phyloP scores from a whole-genome alignment of 2,329 filamentous ascomycete species.

The Penicillium sp. region DNA sequence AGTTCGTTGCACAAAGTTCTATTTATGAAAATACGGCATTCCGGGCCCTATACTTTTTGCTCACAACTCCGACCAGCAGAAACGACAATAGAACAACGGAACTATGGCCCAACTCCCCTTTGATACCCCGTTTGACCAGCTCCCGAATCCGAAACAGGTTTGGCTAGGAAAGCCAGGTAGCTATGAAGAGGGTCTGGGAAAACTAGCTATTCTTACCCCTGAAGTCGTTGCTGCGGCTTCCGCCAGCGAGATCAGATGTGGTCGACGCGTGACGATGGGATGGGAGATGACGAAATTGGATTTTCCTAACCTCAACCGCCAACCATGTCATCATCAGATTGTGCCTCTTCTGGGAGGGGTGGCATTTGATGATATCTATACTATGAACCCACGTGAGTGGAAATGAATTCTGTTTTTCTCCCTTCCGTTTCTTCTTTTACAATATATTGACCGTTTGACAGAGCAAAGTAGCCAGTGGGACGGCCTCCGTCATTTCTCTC shows the following conservation, averaged over 20 bases:
- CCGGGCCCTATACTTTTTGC: not conserved
- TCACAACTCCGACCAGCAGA: not conserved
- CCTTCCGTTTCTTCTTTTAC: not conserved
- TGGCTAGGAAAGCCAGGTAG: slow-evolving; percentile 50
- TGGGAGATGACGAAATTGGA: slow-evolving; percentile 60
- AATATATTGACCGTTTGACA: slow-evolving; percentile 12
- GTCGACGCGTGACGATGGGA: slow-evolving; percentile 53
- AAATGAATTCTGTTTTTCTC: not conserved
- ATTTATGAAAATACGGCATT: not conserved
- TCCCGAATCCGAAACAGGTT: slow-evolving; percentile 51
- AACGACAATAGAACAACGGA: not conserved
- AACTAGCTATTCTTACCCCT: slow-evolving; percentile 53
- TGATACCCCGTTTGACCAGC: slow-evolving; percentile 44
- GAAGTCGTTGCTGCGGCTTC: slow-evolving; percentile 53
- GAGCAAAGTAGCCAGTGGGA: slow-evolving; percentile 56
- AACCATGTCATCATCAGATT: slow-evolving; percentile 53
- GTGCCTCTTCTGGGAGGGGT: slow-evolving; percentile 49
- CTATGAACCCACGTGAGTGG: slow-evolving; percentile 50
- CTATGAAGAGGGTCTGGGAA: slow-evolving; percentile 54
- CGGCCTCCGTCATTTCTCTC: slow-evolving; percentile 52
- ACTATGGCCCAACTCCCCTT: slow-evolving; percentile 22
- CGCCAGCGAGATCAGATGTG: slow-evolving; percentile 52
- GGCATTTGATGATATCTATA: slow-evolving; percentile 53
- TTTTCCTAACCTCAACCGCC: slow-evolving; percentile 54
- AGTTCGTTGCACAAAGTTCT: not conserved